phyloP scores from a whole-genome alignment of 495 filamentous ascomycete species.

The Ramalina intermedia region DNA sequence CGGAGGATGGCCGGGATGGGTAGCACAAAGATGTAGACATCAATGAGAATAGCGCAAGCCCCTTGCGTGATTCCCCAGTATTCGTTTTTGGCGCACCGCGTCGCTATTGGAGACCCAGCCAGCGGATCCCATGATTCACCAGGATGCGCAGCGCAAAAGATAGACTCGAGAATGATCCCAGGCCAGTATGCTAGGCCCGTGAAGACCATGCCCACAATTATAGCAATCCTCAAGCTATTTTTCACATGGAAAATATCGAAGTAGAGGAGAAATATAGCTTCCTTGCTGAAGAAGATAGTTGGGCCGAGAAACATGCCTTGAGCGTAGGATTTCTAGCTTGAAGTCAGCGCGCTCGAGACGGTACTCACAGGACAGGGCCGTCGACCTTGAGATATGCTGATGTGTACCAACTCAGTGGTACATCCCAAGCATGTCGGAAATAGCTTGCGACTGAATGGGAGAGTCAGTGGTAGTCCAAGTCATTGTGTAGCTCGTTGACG shows the following conservation, averaged over 20 bases:
- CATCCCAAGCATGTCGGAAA: slow-evolving; percentile 1
- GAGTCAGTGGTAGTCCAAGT: neutral
- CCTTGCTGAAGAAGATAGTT: slow-evolving; percentile 20
- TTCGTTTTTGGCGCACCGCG: neutral
- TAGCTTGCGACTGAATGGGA: neutral
- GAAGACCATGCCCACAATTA: slow-evolving; percentile 16
- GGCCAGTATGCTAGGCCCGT: slow-evolving; percentile 1
- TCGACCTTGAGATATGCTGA: neutral
- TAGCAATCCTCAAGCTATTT: slow-evolving; percentile 11
- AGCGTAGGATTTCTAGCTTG: neutral
- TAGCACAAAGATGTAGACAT: slow-evolving; percentile 21
- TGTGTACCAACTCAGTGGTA: slow-evolving; percentile 1
- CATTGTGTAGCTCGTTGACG: neutral
- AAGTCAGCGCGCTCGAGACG: neutral
- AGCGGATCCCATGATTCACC: neutral
- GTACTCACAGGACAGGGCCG: neutral
- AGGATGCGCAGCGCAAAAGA: neutral
- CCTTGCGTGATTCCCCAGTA: neutral
- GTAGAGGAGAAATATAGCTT: slow-evolving; percentile 20
- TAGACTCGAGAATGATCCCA: neutral
- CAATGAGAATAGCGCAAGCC: slow-evolving; percentile 16
- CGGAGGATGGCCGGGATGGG: slow-evolving; percentile 19
- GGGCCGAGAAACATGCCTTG: slow-evolving; percentile 3
- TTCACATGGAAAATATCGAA: slow-evolving; percentile 14
- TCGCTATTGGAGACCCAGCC: no score